These are phyloP conservation scores for Juglanconis sp. DNA, from an alignment of 2,329 filamentous ascomycete genomes.

Conservation along the genomic window DNA sequence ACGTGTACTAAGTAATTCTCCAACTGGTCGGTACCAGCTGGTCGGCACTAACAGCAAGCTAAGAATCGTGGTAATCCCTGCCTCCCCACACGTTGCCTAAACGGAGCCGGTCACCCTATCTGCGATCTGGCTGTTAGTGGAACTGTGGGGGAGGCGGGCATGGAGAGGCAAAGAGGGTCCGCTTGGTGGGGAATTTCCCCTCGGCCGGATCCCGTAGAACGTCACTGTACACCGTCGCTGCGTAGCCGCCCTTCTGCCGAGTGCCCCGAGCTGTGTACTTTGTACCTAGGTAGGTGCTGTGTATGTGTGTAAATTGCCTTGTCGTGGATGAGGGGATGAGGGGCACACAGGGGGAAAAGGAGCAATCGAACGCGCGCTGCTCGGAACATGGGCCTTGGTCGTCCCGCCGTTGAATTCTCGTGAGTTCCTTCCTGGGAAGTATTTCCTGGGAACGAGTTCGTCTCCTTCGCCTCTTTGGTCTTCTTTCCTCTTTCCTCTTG, in stretches of 20 bases:
- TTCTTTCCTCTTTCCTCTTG: background rate
- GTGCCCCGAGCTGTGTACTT: background rate
- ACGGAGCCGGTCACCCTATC: constrained; percentile 1
- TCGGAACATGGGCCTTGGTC: background rate
- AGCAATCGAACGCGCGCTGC: background rate
- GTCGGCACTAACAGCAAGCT: background rate
- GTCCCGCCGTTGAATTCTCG: constrained; percentile 17
- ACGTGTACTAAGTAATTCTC: too few species aligned
- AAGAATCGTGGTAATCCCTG: too few species aligned
- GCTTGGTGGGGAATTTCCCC: background rate
- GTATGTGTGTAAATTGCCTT: background rate
- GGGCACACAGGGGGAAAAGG: background rate
- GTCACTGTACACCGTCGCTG: background rate
- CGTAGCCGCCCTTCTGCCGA: constrained; percentile 9
- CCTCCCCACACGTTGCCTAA: background rate
- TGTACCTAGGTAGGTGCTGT: background rate
- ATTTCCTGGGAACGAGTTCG: background rate
- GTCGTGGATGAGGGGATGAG: background rate
- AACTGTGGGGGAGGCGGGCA: background rate
- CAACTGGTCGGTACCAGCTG: background rate
- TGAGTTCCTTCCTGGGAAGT: constrained; percentile 18
- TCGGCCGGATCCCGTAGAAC: constrained; percentile 1
- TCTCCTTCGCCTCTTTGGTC: background rate
- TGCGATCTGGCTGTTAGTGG: background rate
- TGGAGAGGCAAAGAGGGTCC: background rate